These are phyloP conservation scores for Suillus decipiens DNA, from an alignment of 768 basidiomycete species.

Conservation along the genomic window DNA sequence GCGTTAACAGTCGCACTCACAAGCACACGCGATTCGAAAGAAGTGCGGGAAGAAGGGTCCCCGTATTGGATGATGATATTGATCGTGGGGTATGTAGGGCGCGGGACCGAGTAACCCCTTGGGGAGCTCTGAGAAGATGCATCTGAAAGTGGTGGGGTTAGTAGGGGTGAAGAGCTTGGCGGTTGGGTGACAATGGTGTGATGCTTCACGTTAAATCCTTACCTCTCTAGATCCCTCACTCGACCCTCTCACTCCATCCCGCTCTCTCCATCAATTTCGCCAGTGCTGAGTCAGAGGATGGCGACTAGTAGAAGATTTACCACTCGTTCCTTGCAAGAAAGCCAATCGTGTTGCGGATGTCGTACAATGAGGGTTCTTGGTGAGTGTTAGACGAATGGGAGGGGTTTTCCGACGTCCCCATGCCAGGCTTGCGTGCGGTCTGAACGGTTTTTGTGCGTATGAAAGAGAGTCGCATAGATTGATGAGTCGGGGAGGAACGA, in stretches of 20 bases:
- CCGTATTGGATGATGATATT: slow-evolving; percentile 19
- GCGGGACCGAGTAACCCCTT: slow-evolving; percentile 18
- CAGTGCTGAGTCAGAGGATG: slow-evolving; percentile 31
- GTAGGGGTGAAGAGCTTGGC: slow-evolving; percentile 12
- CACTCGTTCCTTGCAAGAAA: slow-evolving; percentile 25
- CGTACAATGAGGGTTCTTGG: too few relatives aligned
- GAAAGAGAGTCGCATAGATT: too few relatives aligned
- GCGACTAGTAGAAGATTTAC: slow-evolving; percentile 15
- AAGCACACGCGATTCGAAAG: slow-evolving; percentile 10
- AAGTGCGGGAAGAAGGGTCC: slow-evolving; percentile 6
- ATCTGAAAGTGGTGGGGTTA: slow-evolving; percentile 33
- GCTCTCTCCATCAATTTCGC: slow-evolving; percentile 42
- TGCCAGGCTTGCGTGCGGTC: too few relatives aligned
- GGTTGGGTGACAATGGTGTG: too few relatives aligned
- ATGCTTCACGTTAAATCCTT: too few relatives aligned
- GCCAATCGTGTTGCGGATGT: too few relatives aligned
- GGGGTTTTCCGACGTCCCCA: too few relatives aligned
- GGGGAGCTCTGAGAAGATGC: slow-evolving; percentile 26
- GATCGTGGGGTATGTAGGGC: slow-evolving; percentile 24
- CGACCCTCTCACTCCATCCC: slow-evolving; percentile 72
- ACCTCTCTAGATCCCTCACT: slow-evolving; percentile 56
- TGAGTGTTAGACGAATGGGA: too few relatives aligned
- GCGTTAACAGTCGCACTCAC: slow-evolving; percentile 25
- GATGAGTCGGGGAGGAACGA: slow-evolving; percentile 43
- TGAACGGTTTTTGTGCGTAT: too few relatives aligned